Evolutionary conservation across 306 rosid species (phyloP), one percentile per base, ranked within the genome.

Genomic region (Rosa chinensis): DNA sequence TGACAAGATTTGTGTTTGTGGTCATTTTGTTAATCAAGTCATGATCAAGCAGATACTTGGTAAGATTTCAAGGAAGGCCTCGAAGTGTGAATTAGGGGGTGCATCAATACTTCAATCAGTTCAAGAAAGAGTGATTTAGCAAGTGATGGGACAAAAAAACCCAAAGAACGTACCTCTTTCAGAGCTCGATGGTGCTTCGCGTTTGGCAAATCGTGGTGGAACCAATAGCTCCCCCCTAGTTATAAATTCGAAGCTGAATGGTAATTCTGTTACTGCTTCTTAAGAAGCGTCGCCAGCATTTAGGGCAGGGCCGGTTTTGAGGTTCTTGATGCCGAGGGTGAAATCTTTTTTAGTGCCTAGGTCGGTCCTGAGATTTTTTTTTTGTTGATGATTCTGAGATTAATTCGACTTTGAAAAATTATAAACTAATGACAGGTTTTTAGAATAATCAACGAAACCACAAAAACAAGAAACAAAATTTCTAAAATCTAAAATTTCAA

Each of bases 21-120:
- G 23, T 76, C 76, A 25, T 75, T 62, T 62, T 79, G 35, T 61
- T 75, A 69, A 50, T 80, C 42, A 75, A 87, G 77, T 83, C 80
- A 91, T 91, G 97, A 86, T 91, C 83, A 89, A 91, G 76, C 89
- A 88, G 70, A 84, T 91, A 76, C 79, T 89, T 12, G 91, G 90
- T 75, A 86, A 77, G 90, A 90, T 91, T 88, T 92, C 93, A 25
- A 77, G 88, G 84, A 91, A 89, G 90, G 89, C 90, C 5, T 86
- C 93, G 11, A 91, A 86, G 82, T 80, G 84, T 75, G 93, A 89
- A 56, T 72, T 72, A 5, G 85, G 86, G 43, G 87, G 89, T 75
- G 84, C 92, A 23, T 85, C 89, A 74, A 72, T 74, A 71, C 88
- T 35, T 59, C 87, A 16, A 18, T 79, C 72, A 76, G 81, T 80